A percentile compares a stretch with the other conserved stretches of the same genome.
These are phyloP conservation scores for Erythrobasidium hasegawianum DNA, from an alignment of 1,284 basidiomycete genomes.

Conservation along the genomic window DNA sequence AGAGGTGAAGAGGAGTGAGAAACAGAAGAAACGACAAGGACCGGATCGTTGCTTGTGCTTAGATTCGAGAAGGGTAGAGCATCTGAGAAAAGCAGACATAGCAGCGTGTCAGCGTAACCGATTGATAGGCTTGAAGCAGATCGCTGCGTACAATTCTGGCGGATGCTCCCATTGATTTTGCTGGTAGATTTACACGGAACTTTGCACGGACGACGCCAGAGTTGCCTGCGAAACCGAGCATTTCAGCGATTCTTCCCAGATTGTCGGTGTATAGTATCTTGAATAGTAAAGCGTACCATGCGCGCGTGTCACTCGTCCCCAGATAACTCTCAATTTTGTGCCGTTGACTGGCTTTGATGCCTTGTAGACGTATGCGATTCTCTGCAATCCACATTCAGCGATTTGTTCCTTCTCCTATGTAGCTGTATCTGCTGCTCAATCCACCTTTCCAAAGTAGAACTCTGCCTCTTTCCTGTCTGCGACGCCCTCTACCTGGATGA, in stretches of 20 bases:
- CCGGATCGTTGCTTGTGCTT: conserved; percentile 3
- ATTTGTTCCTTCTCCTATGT: not conserved
- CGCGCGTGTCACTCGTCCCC: conserved; percentile 75
- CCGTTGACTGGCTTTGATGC: conserved; percentile 50
- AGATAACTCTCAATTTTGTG: conserved; percentile 52
- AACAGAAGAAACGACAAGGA: too few species aligned
- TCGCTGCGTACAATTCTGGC: conserved; percentile 77
- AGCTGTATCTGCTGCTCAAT: not conserved
- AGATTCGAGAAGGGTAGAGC: conserved; percentile 60
- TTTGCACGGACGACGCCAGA: conserved; percentile 96
- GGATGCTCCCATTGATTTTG: conserved; percentile 88
- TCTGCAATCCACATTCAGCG: conserved; percentile 57
- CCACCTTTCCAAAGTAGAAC: conserved; percentile 97
- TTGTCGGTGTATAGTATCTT: too few species aligned
- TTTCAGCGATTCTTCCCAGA: not conserved
- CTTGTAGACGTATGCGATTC: conserved; percentile 90
- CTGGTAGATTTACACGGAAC: conserved; percentile 94
- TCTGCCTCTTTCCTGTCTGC: conserved; percentile 85
- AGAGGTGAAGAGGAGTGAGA: too few species aligned
- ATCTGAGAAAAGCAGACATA: too few species aligned
- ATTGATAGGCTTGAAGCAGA: too few species aligned
- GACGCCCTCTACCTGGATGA: conserved; percentile 97
- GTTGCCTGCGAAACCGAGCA: conserved; percentile 57
- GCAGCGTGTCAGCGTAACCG: too few species aligned
- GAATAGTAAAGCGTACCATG: conserved; percentile 57